Percentiles rank a stretch among this genome's conserved stretches.
phyloP scores from a whole-genome alignment of 352 stramenopile species.

The Aphanomyces cochlioides region DNA sequence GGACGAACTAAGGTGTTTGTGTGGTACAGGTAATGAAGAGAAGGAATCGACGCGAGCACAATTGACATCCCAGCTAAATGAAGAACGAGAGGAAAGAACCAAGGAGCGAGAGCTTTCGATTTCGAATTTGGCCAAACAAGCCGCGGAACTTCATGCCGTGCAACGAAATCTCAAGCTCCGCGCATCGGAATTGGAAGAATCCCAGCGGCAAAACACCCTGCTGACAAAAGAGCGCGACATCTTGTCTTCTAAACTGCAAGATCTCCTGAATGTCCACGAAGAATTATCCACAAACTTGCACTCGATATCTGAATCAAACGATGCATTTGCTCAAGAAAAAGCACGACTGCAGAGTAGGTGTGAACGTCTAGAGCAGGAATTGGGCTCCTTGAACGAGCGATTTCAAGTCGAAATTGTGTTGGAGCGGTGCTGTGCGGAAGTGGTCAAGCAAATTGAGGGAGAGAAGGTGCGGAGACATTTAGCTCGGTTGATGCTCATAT shows the following conservation, averaged over 20 bases:
- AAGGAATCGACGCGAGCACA: not conserved
- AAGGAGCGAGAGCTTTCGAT: conserved; percentile 62
- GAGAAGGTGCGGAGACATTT: conserved; percentile 44
- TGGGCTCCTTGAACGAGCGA: conserved; percentile 47
- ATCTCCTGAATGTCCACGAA: conserved; percentile 35
- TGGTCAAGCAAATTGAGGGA: conserved; percentile 49
- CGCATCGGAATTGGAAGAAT: conserved; percentile 40
- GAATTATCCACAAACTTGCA: conserved; percentile 35
- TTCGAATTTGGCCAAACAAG: conserved; percentile 54
- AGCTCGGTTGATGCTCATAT: not conserved
- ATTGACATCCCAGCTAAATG: conserved; percentile 41
- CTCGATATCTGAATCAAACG: not conserved
- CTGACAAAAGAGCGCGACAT: conserved; percentile 45
- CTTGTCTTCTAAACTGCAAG: conserved; percentile 39
- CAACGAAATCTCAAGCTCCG: conserved; percentile 54
- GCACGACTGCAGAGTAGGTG: conserved; percentile 41
- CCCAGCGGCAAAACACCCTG: conserved; percentile 44
- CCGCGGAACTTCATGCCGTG: conserved; percentile 48
- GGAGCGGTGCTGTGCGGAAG: conserved; percentile 50
- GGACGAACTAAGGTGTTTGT: not conserved
- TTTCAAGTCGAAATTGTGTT: conserved; percentile 55
- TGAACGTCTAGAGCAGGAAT: conserved; percentile 54
- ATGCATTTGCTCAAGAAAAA: conserved; percentile 40
- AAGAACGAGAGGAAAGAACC: conserved; percentile 39
- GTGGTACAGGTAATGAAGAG: not conserved